A percentile compares a stretch with the other conserved stretches of the same genome.
Evolutionary conservation across 257 asterid genomes (phyloP).

Genomic region (Salvia splendens): DNA sequence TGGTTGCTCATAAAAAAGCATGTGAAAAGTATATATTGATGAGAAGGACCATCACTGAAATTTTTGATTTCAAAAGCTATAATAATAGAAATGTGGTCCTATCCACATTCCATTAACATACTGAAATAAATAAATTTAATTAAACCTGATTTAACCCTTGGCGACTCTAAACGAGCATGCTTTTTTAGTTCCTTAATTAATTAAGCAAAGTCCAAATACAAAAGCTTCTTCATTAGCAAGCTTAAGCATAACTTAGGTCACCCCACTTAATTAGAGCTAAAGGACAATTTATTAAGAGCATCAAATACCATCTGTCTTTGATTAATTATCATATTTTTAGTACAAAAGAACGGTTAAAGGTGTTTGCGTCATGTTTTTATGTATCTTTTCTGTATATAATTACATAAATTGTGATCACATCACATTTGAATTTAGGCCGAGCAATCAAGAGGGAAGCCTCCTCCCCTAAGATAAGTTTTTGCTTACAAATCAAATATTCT

Average conservation of each 20-base stretch:
- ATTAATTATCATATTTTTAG: slow-evolving; percentile 3
- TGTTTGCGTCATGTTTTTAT: slow-evolving; percentile 11
- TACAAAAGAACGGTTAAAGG: slow-evolving; percentile 9
- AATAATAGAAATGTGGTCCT: slow-evolving; percentile 47
- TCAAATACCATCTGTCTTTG: slow-evolving; percentile 35
- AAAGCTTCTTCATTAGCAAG: slow-evolving; percentile 42
- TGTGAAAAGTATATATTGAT: slow-evolving; percentile 32
- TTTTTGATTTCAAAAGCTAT: slow-evolving; percentile 14
- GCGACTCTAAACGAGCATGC: slow-evolving; percentile 48
- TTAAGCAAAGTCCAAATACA: slow-evolving; percentile 33
- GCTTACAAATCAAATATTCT: not conserved
- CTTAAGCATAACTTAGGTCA: slow-evolving; percentile 54
- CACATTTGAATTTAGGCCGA: not conserved
- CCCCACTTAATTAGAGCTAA: slow-evolving; percentile 44
- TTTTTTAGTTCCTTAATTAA: slow-evolving; percentile 30
- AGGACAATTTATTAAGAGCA: slow-evolving; percentile 36
- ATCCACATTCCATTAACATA: slow-evolving; percentile 33
- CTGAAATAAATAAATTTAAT: slow-evolving; percentile 12
- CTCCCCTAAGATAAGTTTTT: slow-evolving; percentile 2
- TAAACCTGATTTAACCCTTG: slow-evolving; percentile 46
- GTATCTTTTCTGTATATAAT: not conserved
- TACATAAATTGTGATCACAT: not conserved
- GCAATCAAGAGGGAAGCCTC: slow-evolving; percentile 11
- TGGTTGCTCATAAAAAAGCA: slow-evolving; percentile 37
- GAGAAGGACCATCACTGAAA: slow-evolving; percentile 36